These are phyloP conservation scores for Aspergillus funiculosus DNA, from an alignment of 495 filamentous ascomycete species.

Conservation along the genomic window DNA sequence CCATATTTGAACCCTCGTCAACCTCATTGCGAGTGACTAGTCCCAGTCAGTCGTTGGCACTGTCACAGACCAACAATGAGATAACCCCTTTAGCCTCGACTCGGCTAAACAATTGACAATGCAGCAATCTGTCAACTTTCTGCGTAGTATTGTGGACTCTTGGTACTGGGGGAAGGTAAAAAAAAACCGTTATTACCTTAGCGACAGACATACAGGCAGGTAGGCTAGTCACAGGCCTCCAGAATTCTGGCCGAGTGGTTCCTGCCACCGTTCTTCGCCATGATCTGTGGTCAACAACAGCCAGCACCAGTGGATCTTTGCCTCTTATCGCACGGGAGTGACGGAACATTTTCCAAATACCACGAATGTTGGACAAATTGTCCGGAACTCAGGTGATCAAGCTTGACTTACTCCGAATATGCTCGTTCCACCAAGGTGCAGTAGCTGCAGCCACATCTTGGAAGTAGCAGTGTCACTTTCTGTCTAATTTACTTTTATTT, in stretches of 20 bases:
- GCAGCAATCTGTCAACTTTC: background rate
- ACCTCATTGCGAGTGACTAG: too few relatives aligned
- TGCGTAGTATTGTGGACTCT: background rate
- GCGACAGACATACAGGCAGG: too few relatives aligned
- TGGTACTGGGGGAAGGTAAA: background rate
- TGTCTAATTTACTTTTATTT: background rate
- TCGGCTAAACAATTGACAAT: background rate
- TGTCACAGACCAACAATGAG: background rate
- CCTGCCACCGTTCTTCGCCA: slow-evolving; percentile 5
- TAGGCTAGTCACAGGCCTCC: too few relatives aligned
- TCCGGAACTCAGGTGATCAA: slow-evolving; percentile 21
- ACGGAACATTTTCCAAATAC: slow-evolving; percentile 14
- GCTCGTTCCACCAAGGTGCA: slow-evolving; percentile 19
- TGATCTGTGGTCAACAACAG: slow-evolving; percentile 5
- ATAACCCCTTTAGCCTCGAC: too few relatives aligned
- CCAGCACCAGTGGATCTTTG: slow-evolving; percentile 10
- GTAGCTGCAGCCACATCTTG: slow-evolving; percentile 35
- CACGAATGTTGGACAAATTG: slow-evolving; percentile 13
- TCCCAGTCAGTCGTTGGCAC: background rate
- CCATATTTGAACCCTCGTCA: slow-evolving; percentile 8
- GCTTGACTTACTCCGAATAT: slow-evolving; percentile 17
- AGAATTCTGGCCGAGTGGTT: too few relatives aligned
- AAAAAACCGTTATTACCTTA: background rate
- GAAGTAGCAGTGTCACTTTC: slow-evolving; percentile 11
- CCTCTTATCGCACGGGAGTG: slow-evolving; percentile 12